Base-by-base conservation (phyloP, 129 eudicot species). In the Dittrichia graveolens region DNA sequence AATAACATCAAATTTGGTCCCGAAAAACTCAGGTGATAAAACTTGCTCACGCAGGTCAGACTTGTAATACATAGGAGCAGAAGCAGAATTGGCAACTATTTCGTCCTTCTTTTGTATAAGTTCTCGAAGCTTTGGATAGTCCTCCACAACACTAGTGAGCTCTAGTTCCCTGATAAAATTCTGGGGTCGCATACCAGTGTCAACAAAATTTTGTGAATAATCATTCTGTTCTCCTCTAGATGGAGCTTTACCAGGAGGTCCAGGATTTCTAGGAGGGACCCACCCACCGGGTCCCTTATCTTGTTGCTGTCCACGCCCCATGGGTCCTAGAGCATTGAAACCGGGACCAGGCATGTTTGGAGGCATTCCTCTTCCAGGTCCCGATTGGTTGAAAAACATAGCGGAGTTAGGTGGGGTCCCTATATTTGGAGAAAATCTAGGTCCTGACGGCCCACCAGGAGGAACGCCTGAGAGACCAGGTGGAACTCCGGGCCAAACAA, bases 221-320 rank as follows among this genome's bases (percentile, higher is more conserved):
- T 94, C 99, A 74, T 94, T 94, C 53, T 94, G 99, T 82, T 94
- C 99, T 48, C 99, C 99, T 74, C 99, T 86, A 18, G 99, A 94
- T 45, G 99, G 99, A 73, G 99, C 99, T 85, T 90, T 94, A 75
- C 99, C 99, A 31, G 85, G 85, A 6, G 93, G 96, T 6, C 83
- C 93, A 46, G 66, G 82, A 44, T 59, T 84, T 83, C 95, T 82
- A 8, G 93, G 82, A 12, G 92, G 96, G 54, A 66, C 79, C 96
- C 95, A 89, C 31, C 88, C 90, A 5, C 89, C 95, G n/a, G 89
- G 79, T 6, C 73, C 69, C 76, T 87, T 89, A 18, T 92, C 98
- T 62, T 83, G 86, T 54, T 79, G 75, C 73, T 82, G 96, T 11
- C 89, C 96, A 67, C 89, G 95, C 6, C 86, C 91, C 8, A 55